phyloP scores from a whole-genome alignment of 2,329 filamentous ascomycete genomes.

The Leptographium lundbergii region DNA sequence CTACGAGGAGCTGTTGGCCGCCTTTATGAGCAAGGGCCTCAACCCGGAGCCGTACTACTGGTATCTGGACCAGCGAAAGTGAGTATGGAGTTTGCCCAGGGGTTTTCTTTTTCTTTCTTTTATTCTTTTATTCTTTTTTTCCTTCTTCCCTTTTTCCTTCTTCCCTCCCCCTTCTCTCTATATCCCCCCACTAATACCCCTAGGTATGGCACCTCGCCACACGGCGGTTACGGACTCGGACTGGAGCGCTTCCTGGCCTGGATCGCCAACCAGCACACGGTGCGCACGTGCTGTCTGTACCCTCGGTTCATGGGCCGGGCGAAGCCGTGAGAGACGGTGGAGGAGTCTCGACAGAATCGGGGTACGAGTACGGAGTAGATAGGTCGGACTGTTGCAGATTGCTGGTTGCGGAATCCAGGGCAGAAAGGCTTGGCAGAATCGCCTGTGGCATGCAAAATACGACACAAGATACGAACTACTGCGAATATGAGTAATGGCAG shows the following conservation, averaged over 20 bases:
- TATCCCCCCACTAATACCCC: no score
- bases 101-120: no score
- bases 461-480: background rate
- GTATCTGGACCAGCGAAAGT: slow-evolving; percentile 97
- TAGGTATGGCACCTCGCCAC: slow-evolving; percentile 56
- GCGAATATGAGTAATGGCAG: background rate
- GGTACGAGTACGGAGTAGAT: background rate
- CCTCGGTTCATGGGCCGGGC: slow-evolving; percentile 71
- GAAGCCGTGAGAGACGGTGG: slow-evolving; percentile 44
- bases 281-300: slow-evolving; percentile 59
- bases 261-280: slow-evolving; percentile 51
- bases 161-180: background rate
- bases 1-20: slow-evolving; percentile 77
- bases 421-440: background rate
- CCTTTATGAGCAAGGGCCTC: slow-evolving; percentile 79
- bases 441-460: background rate
- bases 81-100: no score
- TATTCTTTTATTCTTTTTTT: no score
- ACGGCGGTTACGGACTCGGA: slow-evolving; percentile 41
- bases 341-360: background rate
- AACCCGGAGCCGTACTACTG: slow-evolving; percentile 84
- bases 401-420: background rate
- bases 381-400: background rate
- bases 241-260: slow-evolving; percentile 66
- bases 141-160: background rate